phyloP scores from a whole-genome alignment of 176 grass and related monocot genomes.

The Aegilops umbellulata region DNA sequence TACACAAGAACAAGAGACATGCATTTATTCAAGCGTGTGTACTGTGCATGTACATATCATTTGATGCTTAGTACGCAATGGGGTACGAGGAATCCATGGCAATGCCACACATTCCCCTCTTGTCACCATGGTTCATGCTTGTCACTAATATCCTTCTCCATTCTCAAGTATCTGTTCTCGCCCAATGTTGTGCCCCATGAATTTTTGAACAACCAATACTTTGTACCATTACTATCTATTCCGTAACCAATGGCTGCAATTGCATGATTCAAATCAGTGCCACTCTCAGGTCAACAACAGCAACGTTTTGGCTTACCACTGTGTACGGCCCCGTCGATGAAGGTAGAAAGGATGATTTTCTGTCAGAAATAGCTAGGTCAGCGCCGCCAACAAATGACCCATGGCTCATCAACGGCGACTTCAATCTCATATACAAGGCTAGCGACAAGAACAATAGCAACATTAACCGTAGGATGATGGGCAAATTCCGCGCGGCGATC shows the following conservation, averaged over 20 bases:
- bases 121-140: too few species aligned
- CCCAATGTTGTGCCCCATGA: conserved; percentile 19
- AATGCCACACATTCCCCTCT: conserved; percentile 8
- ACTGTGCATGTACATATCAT: neutral
- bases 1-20: neutral
- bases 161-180: conserved; percentile 3
- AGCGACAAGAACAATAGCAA: too few species aligned
- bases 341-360: too few species aligned
- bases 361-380: too few species aligned
- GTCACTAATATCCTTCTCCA: neutral
- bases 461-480: too few species aligned
- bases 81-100: neutral
- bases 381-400: too few species aligned
- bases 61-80: neutral
- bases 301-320: too few species aligned
- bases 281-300: too few species aligned
- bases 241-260: conserved; percentile 5
- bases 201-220: conserved; percentile 5
- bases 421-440: too few species aligned
- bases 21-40: neutral
- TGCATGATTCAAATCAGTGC: conserved; percentile 3
- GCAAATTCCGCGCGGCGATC: too few species aligned
- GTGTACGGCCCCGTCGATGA: too few species aligned
- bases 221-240: neutral
- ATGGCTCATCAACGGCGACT: too few species aligned